A percentile compares a stretch with the other conserved stretches of the same genome.
These are phyloP conservation scores for Adansonia digitata DNA, from an alignment of 345 rosid species.

Conservation along the genomic window DNA sequence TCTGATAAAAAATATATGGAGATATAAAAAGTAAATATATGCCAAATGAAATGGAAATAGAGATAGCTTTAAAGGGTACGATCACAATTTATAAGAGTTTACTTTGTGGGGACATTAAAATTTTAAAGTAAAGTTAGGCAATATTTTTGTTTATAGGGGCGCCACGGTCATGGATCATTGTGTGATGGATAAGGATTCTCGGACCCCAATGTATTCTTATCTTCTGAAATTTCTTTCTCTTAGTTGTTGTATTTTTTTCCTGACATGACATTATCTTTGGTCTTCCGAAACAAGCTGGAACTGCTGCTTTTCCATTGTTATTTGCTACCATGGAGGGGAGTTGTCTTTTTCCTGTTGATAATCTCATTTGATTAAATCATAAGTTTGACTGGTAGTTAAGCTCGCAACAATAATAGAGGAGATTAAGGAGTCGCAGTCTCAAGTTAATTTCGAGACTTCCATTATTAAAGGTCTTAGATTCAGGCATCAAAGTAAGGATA, in stretches of 20 bases:
- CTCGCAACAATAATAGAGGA: neutral
- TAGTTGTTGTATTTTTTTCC: neutral
- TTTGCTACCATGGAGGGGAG: neutral
- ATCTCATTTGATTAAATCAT: neutral
- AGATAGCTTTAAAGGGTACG: neutral
- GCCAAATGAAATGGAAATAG: neutral
- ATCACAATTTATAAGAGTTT: neutral
- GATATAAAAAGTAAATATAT: too few relatives aligned
- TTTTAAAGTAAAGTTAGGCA: neutral
- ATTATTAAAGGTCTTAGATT: neutral
- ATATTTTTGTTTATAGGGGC: neutral
- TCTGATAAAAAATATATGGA: neutral
- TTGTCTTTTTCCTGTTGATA: neutral
- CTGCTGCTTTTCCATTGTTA: neutral
- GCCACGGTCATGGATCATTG: conserved; percentile 9
- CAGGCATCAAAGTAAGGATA: too few relatives aligned
- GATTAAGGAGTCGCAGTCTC: neutral
- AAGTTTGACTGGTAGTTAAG: neutral
- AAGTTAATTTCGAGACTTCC: neutral
- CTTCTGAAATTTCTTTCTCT: conserved; percentile 1
- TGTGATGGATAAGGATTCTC: conserved; percentile 38
- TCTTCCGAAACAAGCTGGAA: neutral
- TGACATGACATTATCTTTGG: neutral
- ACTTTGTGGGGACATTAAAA: neutral
- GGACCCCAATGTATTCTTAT: conserved; percentile 30